phyloP scores from a whole-genome alignment of 768 basidiomycete genomes.

The Suillus fuscotomentosus region DNA sequence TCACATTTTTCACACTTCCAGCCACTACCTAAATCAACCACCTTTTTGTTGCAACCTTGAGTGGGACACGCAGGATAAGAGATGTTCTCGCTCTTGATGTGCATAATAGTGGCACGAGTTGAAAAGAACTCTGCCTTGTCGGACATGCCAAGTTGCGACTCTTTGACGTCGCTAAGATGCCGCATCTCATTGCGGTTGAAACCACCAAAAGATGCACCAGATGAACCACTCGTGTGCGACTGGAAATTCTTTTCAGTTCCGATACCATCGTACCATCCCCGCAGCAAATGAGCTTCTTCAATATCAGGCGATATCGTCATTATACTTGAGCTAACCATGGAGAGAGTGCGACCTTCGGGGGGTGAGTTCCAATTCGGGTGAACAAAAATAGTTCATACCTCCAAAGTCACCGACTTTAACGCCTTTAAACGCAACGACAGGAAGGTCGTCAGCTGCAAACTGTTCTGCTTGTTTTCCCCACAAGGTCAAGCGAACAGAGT shows the following conservation, averaged over 20 bases:
- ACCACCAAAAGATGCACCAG: slow-evolving; percentile 35
- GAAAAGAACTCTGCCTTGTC: slow-evolving; percentile 84
- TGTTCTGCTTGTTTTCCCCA: slow-evolving; percentile 96
- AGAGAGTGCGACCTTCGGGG: slow-evolving; percentile 70
- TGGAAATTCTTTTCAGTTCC: slow-evolving; percentile 69
- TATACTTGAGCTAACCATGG: slow-evolving; percentile 76
- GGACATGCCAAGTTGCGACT: slow-evolving; percentile 67
- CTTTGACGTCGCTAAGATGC: slow-evolving; percentile 75
- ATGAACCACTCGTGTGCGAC: slow-evolving; percentile 53
- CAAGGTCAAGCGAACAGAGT: slow-evolving; percentile 78
- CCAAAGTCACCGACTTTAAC: slow-evolving; percentile 92
- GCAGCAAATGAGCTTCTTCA: slow-evolving; percentile 78
- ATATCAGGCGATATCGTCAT: slow-evolving; percentile 91
- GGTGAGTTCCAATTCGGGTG: slow-evolving; percentile 9
- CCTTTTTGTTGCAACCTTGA: slow-evolving; percentile 87
- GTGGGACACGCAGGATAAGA: slow-evolving; percentile 88
- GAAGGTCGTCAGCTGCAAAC: slow-evolving; percentile 54
- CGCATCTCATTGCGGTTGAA: slow-evolving; percentile 76
- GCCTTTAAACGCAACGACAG: slow-evolving; percentile 91
- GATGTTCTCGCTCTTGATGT: slow-evolving; percentile 80
- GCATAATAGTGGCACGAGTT: slow-evolving; percentile 79
- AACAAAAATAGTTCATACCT: slow-evolving; percentile 40
- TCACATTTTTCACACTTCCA: slow-evolving; percentile 97
- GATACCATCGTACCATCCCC: slow-evolving; percentile 88
- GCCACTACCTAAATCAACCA: slow-evolving; percentile 59